Percentiles rank a stretch among this genome's conserved stretches.
Conservation (phyloP, 345 rosid species). For the Hypericum androsaemum region DNA sequence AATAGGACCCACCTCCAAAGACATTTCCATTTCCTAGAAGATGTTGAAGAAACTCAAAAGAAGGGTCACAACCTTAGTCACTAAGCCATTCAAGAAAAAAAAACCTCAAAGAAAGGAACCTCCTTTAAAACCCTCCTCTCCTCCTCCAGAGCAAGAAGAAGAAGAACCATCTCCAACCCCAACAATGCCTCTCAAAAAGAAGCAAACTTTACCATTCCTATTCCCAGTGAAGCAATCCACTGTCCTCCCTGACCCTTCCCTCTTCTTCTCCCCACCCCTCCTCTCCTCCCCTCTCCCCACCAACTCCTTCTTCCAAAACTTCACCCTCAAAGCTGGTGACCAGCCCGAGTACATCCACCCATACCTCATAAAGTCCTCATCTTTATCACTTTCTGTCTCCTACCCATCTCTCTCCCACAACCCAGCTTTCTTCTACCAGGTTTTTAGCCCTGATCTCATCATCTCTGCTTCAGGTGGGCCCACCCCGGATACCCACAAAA, state of each 20-base stretch:
- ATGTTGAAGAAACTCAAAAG: conserved; percentile 1
- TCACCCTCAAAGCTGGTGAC: conserved; percentile 70
- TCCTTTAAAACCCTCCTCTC: not conserved
- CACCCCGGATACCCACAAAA: conserved; percentile 19
- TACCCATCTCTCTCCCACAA: conserved; percentile 60
- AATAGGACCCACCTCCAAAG: no score
- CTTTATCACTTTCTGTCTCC: conserved; percentile 54
- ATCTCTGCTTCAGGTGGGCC: conserved; percentile 36
- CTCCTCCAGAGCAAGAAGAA: conserved; percentile 1
- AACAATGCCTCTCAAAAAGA: conserved; percentile 13
- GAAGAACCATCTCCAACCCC: not conserved
- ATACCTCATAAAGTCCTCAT: conserved; percentile 61
- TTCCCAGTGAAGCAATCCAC: conserved; percentile 58
- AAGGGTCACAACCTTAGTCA: conserved; percentile 1
- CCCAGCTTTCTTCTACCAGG: conserved; percentile 55
- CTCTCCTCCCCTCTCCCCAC: conserved; percentile 82
- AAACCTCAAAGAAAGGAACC: not conserved
- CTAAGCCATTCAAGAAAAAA: conserved; percentile 4
- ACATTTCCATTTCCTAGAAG: no score
- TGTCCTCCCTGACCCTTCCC: conserved; percentile 71
- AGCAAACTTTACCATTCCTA: conserved; percentile 32
- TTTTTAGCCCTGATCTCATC: conserved; percentile 56
- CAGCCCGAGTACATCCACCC: conserved; percentile 91
- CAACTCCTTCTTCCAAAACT: conserved; percentile 86
- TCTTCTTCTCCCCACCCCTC: conserved; percentile 56